phyloP scores from a whole-genome alignment of 1,284 basidiomycete genomes.

The Leccinum pallidistipes region DNA sequence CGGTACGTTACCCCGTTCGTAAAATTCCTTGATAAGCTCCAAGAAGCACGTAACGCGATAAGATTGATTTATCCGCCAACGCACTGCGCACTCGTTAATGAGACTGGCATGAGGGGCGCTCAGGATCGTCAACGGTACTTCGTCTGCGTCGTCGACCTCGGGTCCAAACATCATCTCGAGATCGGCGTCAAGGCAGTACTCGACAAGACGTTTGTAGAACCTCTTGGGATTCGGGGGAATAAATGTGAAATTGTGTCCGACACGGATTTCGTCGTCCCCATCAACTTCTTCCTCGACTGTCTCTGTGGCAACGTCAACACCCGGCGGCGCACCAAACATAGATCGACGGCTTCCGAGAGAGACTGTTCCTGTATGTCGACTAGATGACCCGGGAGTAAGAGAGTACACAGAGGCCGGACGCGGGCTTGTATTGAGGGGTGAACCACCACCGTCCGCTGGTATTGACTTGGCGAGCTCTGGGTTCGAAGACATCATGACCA shows the following conservation, averaged over 20 bases:
- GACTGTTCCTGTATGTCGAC: slow-evolving; percentile 43
- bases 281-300: slow-evolving; percentile 45
- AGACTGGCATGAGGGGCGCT: slow-evolving; percentile 80
- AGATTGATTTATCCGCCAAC: slow-evolving; percentile 86
- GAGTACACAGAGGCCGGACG: slow-evolving; percentile 63
- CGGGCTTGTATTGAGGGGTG: slow-evolving; percentile 39
- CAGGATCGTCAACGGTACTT: slow-evolving; percentile 95
- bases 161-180: slow-evolving; percentile 86
- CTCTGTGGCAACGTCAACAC: slow-evolving; percentile 40
- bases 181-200: slow-evolving; percentile 83
- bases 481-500: slow-evolving; percentile 85
- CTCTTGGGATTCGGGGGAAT: slow-evolving; percentile 89
- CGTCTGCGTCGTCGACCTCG: slow-evolving; percentile 91
- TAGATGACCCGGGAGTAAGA: slow-evolving; percentile 32
- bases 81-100: slow-evolving; percentile 82
- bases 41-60: slow-evolving; percentile 84
- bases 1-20: slow-evolving; percentile 89
- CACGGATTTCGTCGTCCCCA: slow-evolving; percentile 66
- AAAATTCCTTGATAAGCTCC: slow-evolving; percentile 85
- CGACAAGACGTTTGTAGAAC: slow-evolving; percentile 84
- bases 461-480: slow-evolving; percentile 85
- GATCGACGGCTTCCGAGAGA: slow-evolving; percentile 71
- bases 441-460: slow-evolving; percentile 51
- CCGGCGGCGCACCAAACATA: slow-evolving; percentile 36
- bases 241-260: slow-evolving; percentile 79